Base-by-base conservation (phyloP, 2,329 filamentous ascomycete species). In the Escovopsis sp. region DNA sequence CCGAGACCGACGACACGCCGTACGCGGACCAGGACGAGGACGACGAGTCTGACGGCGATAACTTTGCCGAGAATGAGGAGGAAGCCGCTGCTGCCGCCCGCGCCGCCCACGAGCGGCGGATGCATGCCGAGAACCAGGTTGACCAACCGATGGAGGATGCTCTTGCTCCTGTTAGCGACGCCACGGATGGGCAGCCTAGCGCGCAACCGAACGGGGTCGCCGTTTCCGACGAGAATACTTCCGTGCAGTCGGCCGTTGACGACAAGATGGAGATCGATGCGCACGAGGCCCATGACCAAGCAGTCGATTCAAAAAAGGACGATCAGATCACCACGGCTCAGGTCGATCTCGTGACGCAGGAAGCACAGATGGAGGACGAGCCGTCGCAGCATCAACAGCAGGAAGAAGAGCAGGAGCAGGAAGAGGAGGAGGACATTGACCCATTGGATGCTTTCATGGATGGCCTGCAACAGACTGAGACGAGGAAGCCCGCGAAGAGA, bases 391-490 rank as follows among this genome's bases (percentile, higher is more conserved):
- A 25, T 9, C 8, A 77, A 85, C 66, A 75, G 38, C 23, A 23
- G 23, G 65, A 68, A 26, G 50, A 60, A 23, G 78, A 77, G 71
- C 66, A 75, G 19, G 59, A 73, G 40, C 73, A 76, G 44, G 59
- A 53, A 39, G 81, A 86, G 10, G 55, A 58, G 37, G 57, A 60
- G 23, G 67, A 76, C 37, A 61, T 90, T 26, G 90, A 98, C 54
- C 85, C 90, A 7, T 65, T 98, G 27, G 90, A 98, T 60, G 88
- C 86, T n/a, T 98, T 92, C 62, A 98, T 98, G 90, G 79, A 76
- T 35, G 73, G 70, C 41, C 65, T 76, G 13, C 65, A 69, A 36
- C 56, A 68, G 27, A 57, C 80, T 3, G 68, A 73, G 37, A 55
- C 69, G 41, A 55, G 55, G 34, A 31, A 27, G 13, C 39, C 39